A percentile compares a stretch with the other conserved stretches of the same genome.
phyloP scores from a whole-genome alignment of 2,329 filamentous ascomycete species.

The Lachnellula cervina region DNA sequence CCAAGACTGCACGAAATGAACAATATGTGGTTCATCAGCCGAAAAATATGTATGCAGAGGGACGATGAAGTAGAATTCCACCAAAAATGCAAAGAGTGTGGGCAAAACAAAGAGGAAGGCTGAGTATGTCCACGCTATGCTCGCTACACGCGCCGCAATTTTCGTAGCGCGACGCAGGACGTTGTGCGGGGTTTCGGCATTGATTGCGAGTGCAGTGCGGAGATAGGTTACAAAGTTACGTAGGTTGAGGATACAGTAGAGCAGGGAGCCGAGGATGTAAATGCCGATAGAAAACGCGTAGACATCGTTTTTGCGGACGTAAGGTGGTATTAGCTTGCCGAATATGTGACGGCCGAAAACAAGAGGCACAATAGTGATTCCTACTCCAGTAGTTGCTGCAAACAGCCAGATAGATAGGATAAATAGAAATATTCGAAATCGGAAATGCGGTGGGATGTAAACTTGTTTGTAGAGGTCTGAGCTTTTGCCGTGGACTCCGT shows the following conservation, averaged over 20 bases:
- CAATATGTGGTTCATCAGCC: constrained; percentile 53
- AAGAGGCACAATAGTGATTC: constrained; percentile 79
- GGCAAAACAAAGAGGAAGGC: constrained; percentile 77
- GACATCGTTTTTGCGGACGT: constrained; percentile 82
- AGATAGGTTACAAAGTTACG: constrained; percentile 32
- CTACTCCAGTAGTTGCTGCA: constrained; percentile 79
- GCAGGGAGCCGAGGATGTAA: constrained; percentile 67
- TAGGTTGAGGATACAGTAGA: constrained; percentile 57
- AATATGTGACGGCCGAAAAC: constrained; percentile 79
- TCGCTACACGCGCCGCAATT: constrained; percentile 23
- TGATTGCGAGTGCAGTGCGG: constrained; percentile 25
- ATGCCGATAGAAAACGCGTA: constrained; percentile 93
- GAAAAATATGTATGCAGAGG: constrained; percentile 50
- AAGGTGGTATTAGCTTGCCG: constrained; percentile 62
- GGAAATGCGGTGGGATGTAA: constrained; percentile 82
- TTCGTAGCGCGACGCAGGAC: constrained; percentile 18
- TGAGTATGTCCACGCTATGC: constrained; percentile 68
- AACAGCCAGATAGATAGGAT: constrained; percentile 91
- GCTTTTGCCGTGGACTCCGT: constrained; percentile 52
- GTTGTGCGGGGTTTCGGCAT: constrained; percentile 27
- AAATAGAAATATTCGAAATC: constrained; percentile 73
- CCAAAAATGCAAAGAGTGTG: constrained; percentile 68
- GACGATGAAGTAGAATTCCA: constrained; percentile 85
- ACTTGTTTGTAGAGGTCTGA: constrained; percentile 52
- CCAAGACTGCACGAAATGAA: constrained; percentile 91